Evolutionary conservation across 257 asterid species (phyloP).

Genomic region (Ballota nigra): DNA sequence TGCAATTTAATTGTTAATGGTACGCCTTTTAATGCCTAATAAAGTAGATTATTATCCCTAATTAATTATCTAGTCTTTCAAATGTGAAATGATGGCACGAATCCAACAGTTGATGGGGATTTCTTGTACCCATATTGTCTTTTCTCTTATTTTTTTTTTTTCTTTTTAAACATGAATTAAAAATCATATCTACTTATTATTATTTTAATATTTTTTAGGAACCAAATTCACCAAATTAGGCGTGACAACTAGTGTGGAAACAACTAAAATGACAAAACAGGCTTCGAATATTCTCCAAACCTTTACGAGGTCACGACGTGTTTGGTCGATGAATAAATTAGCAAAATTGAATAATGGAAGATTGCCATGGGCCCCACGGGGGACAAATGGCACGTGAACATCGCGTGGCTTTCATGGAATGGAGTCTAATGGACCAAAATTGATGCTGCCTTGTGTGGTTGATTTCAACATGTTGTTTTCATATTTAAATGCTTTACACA

Average conservation of each 20-base stretch:
- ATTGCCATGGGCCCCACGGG: not conserved
- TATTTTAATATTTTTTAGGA: too few relatives aligned
- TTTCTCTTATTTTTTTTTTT: too few relatives aligned
- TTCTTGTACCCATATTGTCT: too few relatives aligned
- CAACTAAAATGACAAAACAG: slow-evolving; percentile 4
- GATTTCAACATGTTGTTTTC: slow-evolving; percentile 9
- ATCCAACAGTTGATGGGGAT: too few relatives aligned
- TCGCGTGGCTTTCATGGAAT: slow-evolving; percentile 17
- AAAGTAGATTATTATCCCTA: too few relatives aligned
- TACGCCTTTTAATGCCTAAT: too few relatives aligned
- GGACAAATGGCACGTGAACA: slow-evolving; percentile 12
- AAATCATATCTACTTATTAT: too few relatives aligned
- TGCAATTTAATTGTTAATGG: too few relatives aligned
- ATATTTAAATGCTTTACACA: not conserved
- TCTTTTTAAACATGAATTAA: too few relatives aligned
- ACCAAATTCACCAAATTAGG: too few relatives aligned
- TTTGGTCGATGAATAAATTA: not conserved
- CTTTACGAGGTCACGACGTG: not conserved
- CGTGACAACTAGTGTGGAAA: not conserved
- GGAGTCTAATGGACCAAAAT: not conserved
- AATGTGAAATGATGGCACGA: too few relatives aligned
- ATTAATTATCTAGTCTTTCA: too few relatives aligned
- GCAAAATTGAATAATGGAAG: not conserved
- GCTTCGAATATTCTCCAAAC: not conserved
- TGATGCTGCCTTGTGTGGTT: not conserved